Percentiles rank a stretch among this genome's conserved stretches.
phyloP scores from a whole-genome alignment of 495 filamentous ascomycete genomes.

The Chaetomium tenue region DNA sequence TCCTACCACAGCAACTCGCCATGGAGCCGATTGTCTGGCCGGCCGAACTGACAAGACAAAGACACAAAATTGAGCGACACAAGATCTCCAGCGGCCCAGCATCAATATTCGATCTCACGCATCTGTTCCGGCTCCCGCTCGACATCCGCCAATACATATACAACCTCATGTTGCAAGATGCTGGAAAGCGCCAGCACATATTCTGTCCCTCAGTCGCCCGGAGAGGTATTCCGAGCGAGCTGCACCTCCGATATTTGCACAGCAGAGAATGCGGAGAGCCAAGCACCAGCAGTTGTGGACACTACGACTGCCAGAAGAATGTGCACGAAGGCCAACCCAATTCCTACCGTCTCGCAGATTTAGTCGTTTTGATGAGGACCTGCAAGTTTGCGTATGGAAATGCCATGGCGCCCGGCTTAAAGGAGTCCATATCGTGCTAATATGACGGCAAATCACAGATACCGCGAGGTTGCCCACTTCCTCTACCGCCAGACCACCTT shows the following conservation, averaged over 20 bases:
- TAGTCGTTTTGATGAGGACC: background rate
- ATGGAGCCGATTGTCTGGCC: background rate
- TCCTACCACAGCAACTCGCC: too few relatives aligned
- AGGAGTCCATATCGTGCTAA: background rate
- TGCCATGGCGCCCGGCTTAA: background rate
- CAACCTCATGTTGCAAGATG: background rate
- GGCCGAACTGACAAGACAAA: background rate
- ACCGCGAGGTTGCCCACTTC: constrained; percentile 22
- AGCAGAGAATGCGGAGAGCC: background rate
- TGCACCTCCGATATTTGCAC: background rate
- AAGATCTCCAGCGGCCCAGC: background rate
- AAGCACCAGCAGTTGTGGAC: background rate
- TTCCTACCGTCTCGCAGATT: background rate
- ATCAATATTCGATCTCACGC: background rate
- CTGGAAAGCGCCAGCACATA: background rate
- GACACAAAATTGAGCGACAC: background rate
- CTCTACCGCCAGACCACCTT: constrained; percentile 20
- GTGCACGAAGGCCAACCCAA: background rate
- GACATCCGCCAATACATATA: background rate
- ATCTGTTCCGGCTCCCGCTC: background rate
- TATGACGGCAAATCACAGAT: background rate
- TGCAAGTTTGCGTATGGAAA: background rate
- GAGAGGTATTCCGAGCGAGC: background rate
- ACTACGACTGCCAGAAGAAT: background rate
- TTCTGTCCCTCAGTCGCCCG: background rate